Evolutionary conservation across 2,329 filamentous ascomycete species (phyloP).

Genomic region (Moelleriella libera): DNA sequence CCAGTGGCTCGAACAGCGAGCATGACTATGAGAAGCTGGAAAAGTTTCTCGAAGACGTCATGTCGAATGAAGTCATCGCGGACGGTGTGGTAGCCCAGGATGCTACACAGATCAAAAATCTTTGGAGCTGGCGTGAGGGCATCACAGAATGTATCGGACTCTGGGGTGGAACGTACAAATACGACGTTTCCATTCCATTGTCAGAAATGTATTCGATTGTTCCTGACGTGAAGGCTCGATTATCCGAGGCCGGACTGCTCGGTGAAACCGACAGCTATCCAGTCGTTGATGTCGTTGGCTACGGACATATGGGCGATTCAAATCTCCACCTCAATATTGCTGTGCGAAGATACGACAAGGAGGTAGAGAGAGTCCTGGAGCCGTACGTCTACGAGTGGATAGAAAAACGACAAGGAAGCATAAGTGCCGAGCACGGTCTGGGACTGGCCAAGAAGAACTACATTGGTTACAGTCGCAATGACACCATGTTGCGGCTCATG

Average conservation of each 20-base stretch:
- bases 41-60: conserved; percentile 79
- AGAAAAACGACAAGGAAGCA: conserved; percentile 71
- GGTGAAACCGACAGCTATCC: conserved; percentile 63
- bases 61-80: conserved; percentile 71
- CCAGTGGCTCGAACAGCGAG: conserved; percentile 84
- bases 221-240: conserved; percentile 62
- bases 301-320: conserved; percentile 95
- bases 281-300: conserved; percentile 83
- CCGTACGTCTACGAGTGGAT: conserved; percentile 99
- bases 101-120: conserved; percentile 69
- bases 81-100: conserved; percentile 91
- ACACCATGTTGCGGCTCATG: conserved; percentile 82
- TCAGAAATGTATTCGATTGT: conserved; percentile 78
- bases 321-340: conserved; percentile 91
- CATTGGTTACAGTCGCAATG: conserved; percentile 82
- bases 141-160: conserved; percentile 82
- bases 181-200: conserved; percentile 90
- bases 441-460: conserved; percentile 93
- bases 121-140: conserved; percentile 91
- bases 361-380: conserved; percentile 76
- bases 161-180: conserved; percentile 95
- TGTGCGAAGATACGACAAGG: conserved; percentile 69
- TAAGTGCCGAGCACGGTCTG: conserved; percentile 91
- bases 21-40: conserved; percentile 90
- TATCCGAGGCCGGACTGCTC: conserved; percentile 62